A percentile compares a stretch with the other conserved stretches of the same genome.
These are phyloP conservation scores for Trichaptum fuscoviolaceum DNA, from an alignment of 768 basidiomycete genomes.

Conservation along the genomic window DNA sequence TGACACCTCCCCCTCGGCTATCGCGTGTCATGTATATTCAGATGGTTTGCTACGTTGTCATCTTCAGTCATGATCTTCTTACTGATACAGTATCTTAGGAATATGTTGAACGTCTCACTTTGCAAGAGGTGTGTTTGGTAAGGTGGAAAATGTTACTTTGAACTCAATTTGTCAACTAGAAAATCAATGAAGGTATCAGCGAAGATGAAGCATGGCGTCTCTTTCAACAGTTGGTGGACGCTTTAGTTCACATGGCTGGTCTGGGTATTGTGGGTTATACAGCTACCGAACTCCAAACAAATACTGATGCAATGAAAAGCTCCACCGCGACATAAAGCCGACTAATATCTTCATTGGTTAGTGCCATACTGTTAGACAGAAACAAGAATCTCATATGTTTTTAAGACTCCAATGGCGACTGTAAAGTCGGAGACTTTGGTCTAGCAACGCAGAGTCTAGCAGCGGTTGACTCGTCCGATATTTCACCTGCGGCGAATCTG, in stretches of 20 bases:
- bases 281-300: constrained; percentile 5
- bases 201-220: constrained; percentile 88
- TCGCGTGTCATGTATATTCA: constrained; percentile 82
- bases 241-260: constrained; percentile 83
- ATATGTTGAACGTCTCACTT: constrained; percentile 86
- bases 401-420: constrained; percentile 74
- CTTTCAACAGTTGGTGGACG: constrained; percentile 87
- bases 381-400: constrained; percentile 8
- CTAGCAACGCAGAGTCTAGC: constrained; percentile 80
- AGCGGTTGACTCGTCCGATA: constrained; percentile 69
- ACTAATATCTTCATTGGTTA: constrained; percentile 92
- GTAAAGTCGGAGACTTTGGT: constrained; percentile 94
- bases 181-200: constrained; percentile 72
- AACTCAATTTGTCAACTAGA: constrained; percentile 28
- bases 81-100: constrained; percentile 41
- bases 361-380: constrained; percentile 15
- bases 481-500: constrained; percentile 39
- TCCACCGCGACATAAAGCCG: constrained; percentile 87
- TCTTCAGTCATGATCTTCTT: background rate
- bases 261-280: constrained; percentile 65
- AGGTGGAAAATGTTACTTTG: background rate
- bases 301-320: constrained; percentile 25
- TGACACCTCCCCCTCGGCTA: constrained; percentile 10
- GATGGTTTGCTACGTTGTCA: constrained; percentile 54
- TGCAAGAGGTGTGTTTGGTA: constrained; percentile 59